These are phyloP conservation scores for Cystofilobasidium ferigula DNA, from an alignment of 768 basidiomycete genomes.

Conservation along the genomic window DNA sequence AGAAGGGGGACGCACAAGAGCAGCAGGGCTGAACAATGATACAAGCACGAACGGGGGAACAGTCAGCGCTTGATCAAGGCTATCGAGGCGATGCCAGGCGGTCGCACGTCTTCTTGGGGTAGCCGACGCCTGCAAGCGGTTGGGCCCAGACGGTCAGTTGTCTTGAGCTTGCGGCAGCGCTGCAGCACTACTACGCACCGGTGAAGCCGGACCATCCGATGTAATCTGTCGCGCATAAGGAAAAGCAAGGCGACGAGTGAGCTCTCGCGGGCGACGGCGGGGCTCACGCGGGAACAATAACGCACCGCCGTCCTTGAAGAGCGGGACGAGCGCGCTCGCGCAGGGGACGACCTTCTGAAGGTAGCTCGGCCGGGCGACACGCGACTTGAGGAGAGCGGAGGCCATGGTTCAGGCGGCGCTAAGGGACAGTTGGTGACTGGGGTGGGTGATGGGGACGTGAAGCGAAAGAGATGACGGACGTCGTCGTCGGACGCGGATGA, in stretches of 20 bases:
- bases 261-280: not conserved
- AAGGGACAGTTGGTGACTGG: not conserved
- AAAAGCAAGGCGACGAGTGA: not conserved
- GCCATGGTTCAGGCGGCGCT: not conserved
- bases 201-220: constrained; percentile 11
- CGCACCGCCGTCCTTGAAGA: constrained; percentile 28
- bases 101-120: constrained; percentile 27
- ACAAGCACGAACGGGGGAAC: too few relatives aligned
- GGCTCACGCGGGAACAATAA: not conserved
- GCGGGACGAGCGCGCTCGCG: constrained; percentile 7
- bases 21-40: constrained; percentile 1
- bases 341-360: constrained; percentile 10
- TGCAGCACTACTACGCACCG: not conserved
- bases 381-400: constrained; percentile 1
- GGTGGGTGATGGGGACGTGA: too few relatives aligned
- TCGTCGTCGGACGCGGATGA: too few relatives aligned
- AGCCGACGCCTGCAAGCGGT: constrained; percentile 30
- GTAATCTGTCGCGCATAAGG: not conserved
- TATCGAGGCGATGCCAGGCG: not conserved
- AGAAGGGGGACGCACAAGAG: not conserved
- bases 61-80: too few relatives aligned
- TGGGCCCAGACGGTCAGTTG: not conserved
- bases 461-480: too few relatives aligned
- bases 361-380: constrained; percentile 4
- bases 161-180: not conserved